These are phyloP conservation scores for Pinus taeda DNA, from an alignment of 75 land plant genomes.

Conservation along the genomic window DNA sequence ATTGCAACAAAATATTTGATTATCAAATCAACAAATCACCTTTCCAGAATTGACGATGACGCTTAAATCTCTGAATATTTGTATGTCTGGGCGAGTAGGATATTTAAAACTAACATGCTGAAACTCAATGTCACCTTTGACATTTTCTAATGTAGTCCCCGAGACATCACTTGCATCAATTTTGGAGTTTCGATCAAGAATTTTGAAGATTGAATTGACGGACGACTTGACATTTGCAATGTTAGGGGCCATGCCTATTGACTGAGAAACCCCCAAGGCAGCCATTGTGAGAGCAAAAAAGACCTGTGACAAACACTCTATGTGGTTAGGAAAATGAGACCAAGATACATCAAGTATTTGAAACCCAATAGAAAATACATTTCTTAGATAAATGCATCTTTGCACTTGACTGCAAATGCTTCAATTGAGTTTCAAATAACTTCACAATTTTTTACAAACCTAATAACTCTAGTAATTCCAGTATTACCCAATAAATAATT, in stretches of 20 bases:
- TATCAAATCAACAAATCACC: slow-evolving; percentile 21
- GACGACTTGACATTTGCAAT: slow-evolving; percentile 59
- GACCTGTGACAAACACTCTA: slow-evolving; percentile 32
- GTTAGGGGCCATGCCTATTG: slow-evolving; percentile 63
- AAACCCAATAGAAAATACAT: no score
- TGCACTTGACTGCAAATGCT: no score
- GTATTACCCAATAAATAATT: no score
- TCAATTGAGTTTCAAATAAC: no score
- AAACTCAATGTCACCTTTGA: slow-evolving; percentile 69
- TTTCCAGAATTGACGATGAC: slow-evolving; percentile 55
- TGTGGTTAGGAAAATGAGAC: not conserved
- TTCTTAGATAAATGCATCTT: no score
- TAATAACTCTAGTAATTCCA: no score
- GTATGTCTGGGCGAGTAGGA: slow-evolving; percentile 61
- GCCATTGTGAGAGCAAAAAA: slow-evolving; percentile 55
- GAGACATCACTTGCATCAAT: slow-evolving; percentile 44
- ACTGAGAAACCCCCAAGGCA: slow-evolving; percentile 61
- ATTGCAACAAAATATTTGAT: slow-evolving; percentile 12
- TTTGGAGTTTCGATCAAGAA: slow-evolving; percentile 63
- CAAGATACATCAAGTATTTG: no score
- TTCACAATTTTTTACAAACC: no score
- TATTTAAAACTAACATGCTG: slow-evolving; percentile 66
- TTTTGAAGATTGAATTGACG: slow-evolving; percentile 63
- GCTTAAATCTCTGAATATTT: slow-evolving; percentile 55
- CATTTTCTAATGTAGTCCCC: slow-evolving; percentile 30